A percentile compares a stretch with the other conserved stretches of the same genome.
These are phyloP conservation scores for Raphidocelis subcapitata DNA, from an alignment of 139 green algal species.

Conservation along the genomic window DNA sequence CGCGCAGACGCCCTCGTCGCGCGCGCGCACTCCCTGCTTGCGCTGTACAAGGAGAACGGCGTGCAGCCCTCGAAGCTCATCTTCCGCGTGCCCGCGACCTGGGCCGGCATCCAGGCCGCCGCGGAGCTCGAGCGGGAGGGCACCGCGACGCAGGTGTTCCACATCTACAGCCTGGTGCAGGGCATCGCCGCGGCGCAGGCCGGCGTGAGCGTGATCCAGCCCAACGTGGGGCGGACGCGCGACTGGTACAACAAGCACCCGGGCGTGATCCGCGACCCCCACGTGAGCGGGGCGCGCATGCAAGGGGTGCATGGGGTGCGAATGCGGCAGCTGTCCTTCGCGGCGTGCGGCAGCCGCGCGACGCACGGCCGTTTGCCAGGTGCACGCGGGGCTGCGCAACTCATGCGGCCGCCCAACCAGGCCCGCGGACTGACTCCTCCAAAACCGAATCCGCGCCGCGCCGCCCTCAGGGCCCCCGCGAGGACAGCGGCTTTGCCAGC, in stretches of 20 bases:
- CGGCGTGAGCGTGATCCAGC: constrained; percentile 72
- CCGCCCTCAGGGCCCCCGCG: constrained; percentile 63
- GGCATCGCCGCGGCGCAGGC: constrained; percentile 71
- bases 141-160: constrained; percentile 60
- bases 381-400: too few species aligned
- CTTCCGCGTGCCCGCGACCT: constrained; percentile 81
- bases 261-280: constrained; percentile 68
- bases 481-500: constrained; percentile 55
- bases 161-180: constrained; percentile 77
- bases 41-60: constrained; percentile 61
- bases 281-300: constrained; percentile 54
- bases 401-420: too few species aligned
- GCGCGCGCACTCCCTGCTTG: constrained; percentile 40
- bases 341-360: too few species aligned
- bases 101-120: constrained; percentile 70
- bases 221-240: constrained; percentile 74
- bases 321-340: too few species aligned
- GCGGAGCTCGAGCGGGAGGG: constrained; percentile 67
- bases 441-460: too few species aligned
- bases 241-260: constrained; percentile 88
- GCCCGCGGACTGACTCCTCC: too few species aligned
- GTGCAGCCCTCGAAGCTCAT: constrained; percentile 58
- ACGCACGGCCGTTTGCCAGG: too few species aligned
- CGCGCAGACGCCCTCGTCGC: constrained; percentile 44
- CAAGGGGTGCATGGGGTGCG: too few species aligned